Evolutionary conservation across 2,329 filamentous ascomycete genomes (phyloP), one percentile per base, ranked within the genome.

Genomic region (Graphium sp.): DNA sequence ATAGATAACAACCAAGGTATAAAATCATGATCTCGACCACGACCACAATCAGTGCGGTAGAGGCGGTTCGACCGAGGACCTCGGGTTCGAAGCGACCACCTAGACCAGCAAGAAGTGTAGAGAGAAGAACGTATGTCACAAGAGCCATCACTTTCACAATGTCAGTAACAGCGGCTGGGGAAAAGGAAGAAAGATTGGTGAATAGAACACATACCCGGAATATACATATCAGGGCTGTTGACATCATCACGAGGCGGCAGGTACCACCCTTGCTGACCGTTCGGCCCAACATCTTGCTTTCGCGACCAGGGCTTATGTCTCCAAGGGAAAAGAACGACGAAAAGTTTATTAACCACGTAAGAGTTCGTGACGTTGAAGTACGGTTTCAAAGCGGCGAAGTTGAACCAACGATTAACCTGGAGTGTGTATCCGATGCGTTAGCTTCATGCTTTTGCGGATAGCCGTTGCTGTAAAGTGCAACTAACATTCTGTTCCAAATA

Each of bases 141-240:
- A 98, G 63, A 2, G 89, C 87, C 89, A 98, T 98, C 45, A 91
- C 78, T 52, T 12, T 15, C 16, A 24, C 20, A 3, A 4, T 14
- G n/a, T 24, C 13, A 18, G 21, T 30, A 18, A 30, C n/a, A 17
- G 6, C 14, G 28, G 14, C 6, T 7, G 14, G 22, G 21, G 6
- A 21, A 20, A 7, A 22, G n/a, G 11, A 18, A 22, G 19, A 20
- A 11, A 7, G n/a, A 5, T 7, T n/a, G 14, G 18, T 9, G n/a
- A 24, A 7, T 7, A n/a, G 9, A 14, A 26, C 22, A 44, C 53
- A 20, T 41, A 63, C 58, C 54, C 34, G 85, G 85, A 43, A 98
- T 98, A 58, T 98, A 98, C 85, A 98, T 95, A 55, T 98, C 89
- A 11, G 91, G 89, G 39, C 83, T 91, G 56, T 98, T 98, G 52